These are phyloP conservation scores for Spirogloea muscicola DNA, from an alignment of 139 green algal genomes.

Conservation along the genomic window DNA sequence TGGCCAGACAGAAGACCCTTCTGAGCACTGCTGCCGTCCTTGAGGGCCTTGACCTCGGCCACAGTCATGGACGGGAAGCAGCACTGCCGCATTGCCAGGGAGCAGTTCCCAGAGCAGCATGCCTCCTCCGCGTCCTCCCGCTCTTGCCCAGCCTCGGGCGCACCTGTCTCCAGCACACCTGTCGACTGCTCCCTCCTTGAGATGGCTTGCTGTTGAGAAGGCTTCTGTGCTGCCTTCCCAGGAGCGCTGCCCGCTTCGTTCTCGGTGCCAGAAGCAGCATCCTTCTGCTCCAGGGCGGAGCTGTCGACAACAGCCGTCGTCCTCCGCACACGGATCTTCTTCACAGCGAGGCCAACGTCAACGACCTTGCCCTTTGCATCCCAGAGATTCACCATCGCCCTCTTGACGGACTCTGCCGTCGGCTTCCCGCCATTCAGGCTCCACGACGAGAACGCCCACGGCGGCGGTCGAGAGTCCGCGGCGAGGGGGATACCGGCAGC, in stretches of 20 bases:
- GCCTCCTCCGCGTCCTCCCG: conserved; percentile 1
- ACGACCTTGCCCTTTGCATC: conserved; percentile 16
- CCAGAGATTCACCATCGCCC: too few relatives aligned
- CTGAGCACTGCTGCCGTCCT: too few relatives aligned
- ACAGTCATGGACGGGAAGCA: conserved; percentile 36
- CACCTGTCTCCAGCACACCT: background rate
- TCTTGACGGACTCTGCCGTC: too few relatives aligned
- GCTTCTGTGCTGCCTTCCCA: background rate
- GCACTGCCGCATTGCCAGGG: too few relatives aligned
- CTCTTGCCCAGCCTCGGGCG: background rate
- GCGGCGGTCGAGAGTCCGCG: too few relatives aligned
- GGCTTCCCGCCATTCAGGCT: too few relatives aligned
- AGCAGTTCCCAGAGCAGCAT: too few relatives aligned
- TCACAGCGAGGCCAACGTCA: background rate
- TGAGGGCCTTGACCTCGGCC: conserved; percentile 35
- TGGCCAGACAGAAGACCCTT: too few relatives aligned
- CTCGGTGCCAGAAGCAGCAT: background rate
- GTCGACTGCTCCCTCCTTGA: background rate
- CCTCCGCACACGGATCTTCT: background rate
- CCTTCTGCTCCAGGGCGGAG: background rate
- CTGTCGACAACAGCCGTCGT: background rate
- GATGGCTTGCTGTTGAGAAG: background rate
- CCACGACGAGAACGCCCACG: too few relatives aligned
- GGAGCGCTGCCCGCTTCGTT: background rate
- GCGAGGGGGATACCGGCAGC: too few relatives aligned